A percentile compares a stretch with the other conserved stretches of the same genome.
Conservation (phyloP, 768 basidiomycete species). For the Leccinum rimulosum region DNA sequence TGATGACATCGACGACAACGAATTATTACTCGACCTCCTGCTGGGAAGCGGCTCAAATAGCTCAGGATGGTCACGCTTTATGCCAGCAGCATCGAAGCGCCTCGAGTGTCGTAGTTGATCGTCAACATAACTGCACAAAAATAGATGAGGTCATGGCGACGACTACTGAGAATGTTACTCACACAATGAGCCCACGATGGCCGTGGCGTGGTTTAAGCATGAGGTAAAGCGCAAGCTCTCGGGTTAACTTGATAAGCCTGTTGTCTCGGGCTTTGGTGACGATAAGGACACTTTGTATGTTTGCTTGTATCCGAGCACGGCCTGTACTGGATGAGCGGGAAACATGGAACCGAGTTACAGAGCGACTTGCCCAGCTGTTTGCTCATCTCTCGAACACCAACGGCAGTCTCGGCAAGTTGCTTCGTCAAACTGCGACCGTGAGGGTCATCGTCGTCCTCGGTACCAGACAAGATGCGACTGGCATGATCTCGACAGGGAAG, state of each 20-base stretch:
- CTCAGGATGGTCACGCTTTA: conserved; percentile 82
- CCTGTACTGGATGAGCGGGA: conserved; percentile 47
- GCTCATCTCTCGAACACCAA: conserved; percentile 97
- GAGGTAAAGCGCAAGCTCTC: conserved; percentile 90
- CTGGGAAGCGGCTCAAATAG: conserved; percentile 79
- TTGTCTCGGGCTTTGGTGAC: conserved; percentile 99
- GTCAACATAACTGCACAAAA: conserved; percentile 79
- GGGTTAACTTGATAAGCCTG: conserved; percentile 89
- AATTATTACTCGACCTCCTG: conserved; percentile 65
- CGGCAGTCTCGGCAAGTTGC: conserved; percentile 94
- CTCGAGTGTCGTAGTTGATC: conserved; percentile 83
- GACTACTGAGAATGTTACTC: conserved; percentile 28
- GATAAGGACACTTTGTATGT: conserved; percentile 91
- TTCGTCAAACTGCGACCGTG: conserved; percentile 79
- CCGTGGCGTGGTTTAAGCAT: conserved; percentile 81
- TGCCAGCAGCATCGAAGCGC: conserved; percentile 91
- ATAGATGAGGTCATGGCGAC: conserved; percentile 13
- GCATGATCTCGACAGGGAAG: conserved; percentile 17
- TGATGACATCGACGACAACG: conserved; percentile 54
- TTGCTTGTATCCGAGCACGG: conserved; percentile 85
- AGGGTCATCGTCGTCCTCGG: conserved; percentile 66
- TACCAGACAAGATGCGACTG: conserved; percentile 15
- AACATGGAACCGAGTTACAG: neutral
- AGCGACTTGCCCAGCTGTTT: conserved; percentile 82
- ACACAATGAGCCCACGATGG: conserved; percentile 85